Percentiles rank a stretch among this genome's conserved stretches.
phyloP scores from a whole-genome alignment of 1,139 yeast genomes.

The Blastobotrys indianensis region DNA sequence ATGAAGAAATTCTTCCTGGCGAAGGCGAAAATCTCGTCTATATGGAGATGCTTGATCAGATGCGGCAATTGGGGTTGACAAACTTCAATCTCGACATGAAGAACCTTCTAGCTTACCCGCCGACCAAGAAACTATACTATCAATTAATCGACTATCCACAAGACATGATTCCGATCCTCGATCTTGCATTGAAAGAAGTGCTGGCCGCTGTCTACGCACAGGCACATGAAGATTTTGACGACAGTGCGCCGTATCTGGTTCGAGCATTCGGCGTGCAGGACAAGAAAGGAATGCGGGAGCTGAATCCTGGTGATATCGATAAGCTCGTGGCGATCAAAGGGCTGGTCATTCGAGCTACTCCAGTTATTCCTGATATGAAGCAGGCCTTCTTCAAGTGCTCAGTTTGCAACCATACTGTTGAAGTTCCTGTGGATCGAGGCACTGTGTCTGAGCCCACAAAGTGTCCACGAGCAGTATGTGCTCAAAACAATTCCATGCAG shows the following conservation, averaged over 20 bases:
- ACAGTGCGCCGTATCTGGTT: slow-evolving; percentile 72
- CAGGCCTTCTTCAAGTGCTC: slow-evolving; percentile 93
- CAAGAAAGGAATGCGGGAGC: slow-evolving; percentile 82
- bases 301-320: slow-evolving; percentile 94
- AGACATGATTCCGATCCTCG: slow-evolving; percentile 96
- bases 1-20: slow-evolving; percentile 41
- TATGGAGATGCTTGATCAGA: slow-evolving; percentile 62
- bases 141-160: slow-evolving; percentile 91
- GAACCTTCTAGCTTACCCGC: slow-evolving; percentile 69
- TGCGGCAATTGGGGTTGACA: slow-evolving; percentile 74
- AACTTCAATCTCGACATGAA: slow-evolving; percentile 80
- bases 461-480: slow-evolving; percentile 86
- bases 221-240: slow-evolving; percentile 46
- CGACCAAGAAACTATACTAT: slow-evolving; percentile 72
- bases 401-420: slow-evolving; percentile 89
- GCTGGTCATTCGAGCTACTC: slow-evolving; percentile 77
- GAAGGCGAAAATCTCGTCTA: slow-evolving; percentile 73
- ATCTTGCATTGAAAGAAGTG: slow-evolving; percentile 87
- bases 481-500: slow-evolving; percentile 83
- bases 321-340: slow-evolving; percentile 90
- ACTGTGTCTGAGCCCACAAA: slow-evolving; percentile 86
- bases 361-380: slow-evolving; percentile 96
- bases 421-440: slow-evolving; percentile 92
- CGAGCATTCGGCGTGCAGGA: slow-evolving; percentile 64
- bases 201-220: slow-evolving; percentile 58